Evolutionary conservation across 306 rosid species (phyloP), one percentile per base, ranked within the genome.

Genomic region (Pterocarpus macrocarpus): DNA sequence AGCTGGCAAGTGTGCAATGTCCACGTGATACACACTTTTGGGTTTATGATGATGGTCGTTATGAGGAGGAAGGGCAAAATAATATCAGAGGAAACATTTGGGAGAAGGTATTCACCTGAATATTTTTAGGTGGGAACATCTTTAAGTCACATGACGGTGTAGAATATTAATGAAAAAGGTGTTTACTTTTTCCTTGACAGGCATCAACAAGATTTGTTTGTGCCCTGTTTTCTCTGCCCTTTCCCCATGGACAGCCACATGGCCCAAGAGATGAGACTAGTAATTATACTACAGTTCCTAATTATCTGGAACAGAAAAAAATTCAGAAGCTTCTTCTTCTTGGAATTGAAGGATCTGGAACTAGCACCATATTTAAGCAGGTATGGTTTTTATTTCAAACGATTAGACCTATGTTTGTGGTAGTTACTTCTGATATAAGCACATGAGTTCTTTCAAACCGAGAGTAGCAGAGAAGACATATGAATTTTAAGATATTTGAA

Each of bases 11-110:
- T 17, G 99, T 93, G 81, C 99, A 96, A 91, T 96, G 99, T 85
- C 99, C 98, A 7, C 97, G 98, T 34, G 99, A 93, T 92, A 96
- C 99, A 75, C 99, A 96, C 86, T 96, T 96, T 87, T 96, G 99
- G 99, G 99, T 96, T 80, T 96, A 96, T 74, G 99, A 96, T 44
- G 98, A 96, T 47, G 99, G 99, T 74, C 98, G 98, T 10, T 96
- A 93, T 44, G 97, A 96, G 92, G 99, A 96, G 88, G 97, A 96
- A 96, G 99, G 99, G 76, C 98, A 96, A 87, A 96, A 96, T 78
- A 96, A 96, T 87, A 96, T 96, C 81, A 86, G 94, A 65, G 99
- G 99, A 81, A 96, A 96, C 83, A 96, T 96, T 77, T 96, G 99
- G 99, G 98, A 90, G 84, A 96, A 96, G 98, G 99, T 95, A 86